phyloP scores from a whole-genome alignment of 306 rosid species.

The Cicer chorassanicum region DNA sequence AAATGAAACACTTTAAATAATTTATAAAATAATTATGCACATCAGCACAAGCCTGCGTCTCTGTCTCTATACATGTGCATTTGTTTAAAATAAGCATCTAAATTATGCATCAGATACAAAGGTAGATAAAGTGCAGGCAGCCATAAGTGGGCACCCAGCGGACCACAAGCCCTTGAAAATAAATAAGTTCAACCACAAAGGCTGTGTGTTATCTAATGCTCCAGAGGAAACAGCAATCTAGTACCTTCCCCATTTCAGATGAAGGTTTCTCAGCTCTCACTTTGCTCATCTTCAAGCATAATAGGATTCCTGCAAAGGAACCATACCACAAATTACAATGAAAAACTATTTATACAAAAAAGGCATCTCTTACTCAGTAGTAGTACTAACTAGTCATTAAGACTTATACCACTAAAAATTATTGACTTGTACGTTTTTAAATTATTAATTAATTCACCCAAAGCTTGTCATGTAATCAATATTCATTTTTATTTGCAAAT shows the following conservation, averaged over 20 bases:
- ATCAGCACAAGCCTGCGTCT: conserved; percentile 5
- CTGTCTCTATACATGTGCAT: background rate
- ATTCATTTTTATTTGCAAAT: conserved; percentile 1
- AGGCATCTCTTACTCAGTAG: conserved; percentile 18
- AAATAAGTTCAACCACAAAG: conserved; percentile 29
- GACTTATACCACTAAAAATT: background rate
- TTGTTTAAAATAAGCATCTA: conserved; percentile 26
- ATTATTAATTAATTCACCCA: conserved; percentile 28
- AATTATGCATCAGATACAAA: conserved; percentile 20
- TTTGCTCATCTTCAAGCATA: conserved; percentile 85
- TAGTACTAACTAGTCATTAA: conserved; percentile 25
- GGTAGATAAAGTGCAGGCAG: conserved; percentile 35
- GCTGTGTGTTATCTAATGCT: conserved; percentile 8
- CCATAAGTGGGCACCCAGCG: conserved; percentile 18
- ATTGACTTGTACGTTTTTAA: conserved; percentile 1
- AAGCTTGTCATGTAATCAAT: background rate
- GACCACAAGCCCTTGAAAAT: conserved; percentile 4
- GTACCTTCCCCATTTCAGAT: conserved; percentile 89
- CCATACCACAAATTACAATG: background rate
- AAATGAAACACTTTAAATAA: conserved; percentile 38
- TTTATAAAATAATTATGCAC: conserved; percentile 3
- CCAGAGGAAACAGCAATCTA: conserved; percentile 24
- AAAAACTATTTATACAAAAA: conserved; percentile 32
- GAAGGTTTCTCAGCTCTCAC: conserved; percentile 92
- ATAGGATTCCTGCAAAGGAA: conserved; percentile 61